Evolutionary conservation across 2,329 filamentous ascomycete species (phyloP), one percentile per base, ranked within the genome.

Genomic region (Colletotrichum theobromicola): DNA sequence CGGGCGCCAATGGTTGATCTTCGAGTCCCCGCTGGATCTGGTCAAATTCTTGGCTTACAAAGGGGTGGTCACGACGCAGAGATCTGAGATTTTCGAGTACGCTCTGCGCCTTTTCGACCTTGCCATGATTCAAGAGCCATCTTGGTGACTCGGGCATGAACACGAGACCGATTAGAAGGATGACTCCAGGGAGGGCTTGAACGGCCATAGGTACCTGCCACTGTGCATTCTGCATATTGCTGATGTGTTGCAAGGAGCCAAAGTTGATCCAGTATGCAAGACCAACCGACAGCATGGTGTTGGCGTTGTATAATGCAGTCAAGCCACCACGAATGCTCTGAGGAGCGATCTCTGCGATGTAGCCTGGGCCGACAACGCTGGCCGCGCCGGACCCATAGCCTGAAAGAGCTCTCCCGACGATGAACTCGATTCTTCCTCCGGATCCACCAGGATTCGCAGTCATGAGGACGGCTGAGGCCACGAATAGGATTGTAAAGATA

Each of bases 191-290:
- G 12, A 72, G 50, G 24, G 63, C 70, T 35, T 72, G 64, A 24
- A 72, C 57, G 9, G 53, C 70, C 70, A 65, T 67, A 3, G 64
- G 63, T 26, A 89, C 84, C 75, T 88, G 87, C 88, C 88, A 89
- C 77, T 90, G 88, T 10, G 78, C 79, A 0, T 85, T 85, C 1
- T 50, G 10, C 42, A 80, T 81, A 3, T 79, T 72, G 34, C 79
- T 72, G 34, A 88, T 80, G 67, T 86, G 81, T 50, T 82, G 80
- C 3, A 79, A 76, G 9, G 87, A 86, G 9, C 82, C 88, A 72
- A 88, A 62, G 72, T 87, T 86, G 37, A 89, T 77, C 84, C 86
- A 86, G 78, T 86, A 85, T 35, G 80, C 81, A 12, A 82, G 83
- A 71, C 85, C 81, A 26, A 85, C 84, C 15, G 85, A 85, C 3